Conservation (phyloP, 1,139 yeast genomes). For the Taphrina confusa region DNA sequence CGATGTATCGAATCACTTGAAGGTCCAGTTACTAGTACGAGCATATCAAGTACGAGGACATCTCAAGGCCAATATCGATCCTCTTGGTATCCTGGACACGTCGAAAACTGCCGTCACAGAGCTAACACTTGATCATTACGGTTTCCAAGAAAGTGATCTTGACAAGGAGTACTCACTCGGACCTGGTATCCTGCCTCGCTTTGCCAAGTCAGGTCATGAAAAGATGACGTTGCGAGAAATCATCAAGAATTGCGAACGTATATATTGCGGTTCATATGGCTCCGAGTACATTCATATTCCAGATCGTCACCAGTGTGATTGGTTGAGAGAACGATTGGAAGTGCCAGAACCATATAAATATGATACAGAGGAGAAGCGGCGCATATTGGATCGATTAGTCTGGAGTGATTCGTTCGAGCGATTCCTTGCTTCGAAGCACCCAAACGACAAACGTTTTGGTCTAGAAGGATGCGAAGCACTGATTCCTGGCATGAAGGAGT, state of each 20-base stretch:
- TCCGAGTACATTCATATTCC: conserved; percentile 96
- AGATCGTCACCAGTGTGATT: conserved; percentile 91
- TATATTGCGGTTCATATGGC: conserved; percentile 89
- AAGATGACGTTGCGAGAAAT: conserved; percentile 74
- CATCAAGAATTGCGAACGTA: conserved; percentile 71
- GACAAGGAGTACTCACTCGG: conserved; percentile 85
- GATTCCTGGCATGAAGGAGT: conserved; percentile 94
- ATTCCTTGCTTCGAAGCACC: conserved; percentile 91
- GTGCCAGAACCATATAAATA: conserved; percentile 85
- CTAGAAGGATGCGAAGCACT: conserved; percentile 97
- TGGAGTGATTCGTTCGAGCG: conserved; percentile 96
- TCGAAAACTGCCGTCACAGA: conserved; percentile 69
- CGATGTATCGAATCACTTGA: conserved; percentile 83
- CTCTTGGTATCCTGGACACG: conserved; percentile 85
- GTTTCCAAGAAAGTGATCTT: conserved; percentile 82
- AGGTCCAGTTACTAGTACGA: conserved; percentile 92
- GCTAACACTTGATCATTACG: conserved; percentile 86
- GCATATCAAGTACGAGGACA: conserved; percentile 99
- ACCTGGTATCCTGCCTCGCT: conserved; percentile 95
- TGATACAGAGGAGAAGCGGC: conserved; percentile 87
- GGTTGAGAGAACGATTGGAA: conserved; percentile 96
- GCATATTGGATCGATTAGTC: conserved; percentile 90
- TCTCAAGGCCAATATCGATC: conserved; percentile 91
- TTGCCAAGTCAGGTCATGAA: conserved; percentile 60
- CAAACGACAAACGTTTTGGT: conserved; percentile 98